Percentiles rank a stretch among this genome's conserved stretches.
These are phyloP conservation scores for Lactarius akahatsu DNA, from an alignment of 768 basidiomycete species.

Conservation along the genomic window DNA sequence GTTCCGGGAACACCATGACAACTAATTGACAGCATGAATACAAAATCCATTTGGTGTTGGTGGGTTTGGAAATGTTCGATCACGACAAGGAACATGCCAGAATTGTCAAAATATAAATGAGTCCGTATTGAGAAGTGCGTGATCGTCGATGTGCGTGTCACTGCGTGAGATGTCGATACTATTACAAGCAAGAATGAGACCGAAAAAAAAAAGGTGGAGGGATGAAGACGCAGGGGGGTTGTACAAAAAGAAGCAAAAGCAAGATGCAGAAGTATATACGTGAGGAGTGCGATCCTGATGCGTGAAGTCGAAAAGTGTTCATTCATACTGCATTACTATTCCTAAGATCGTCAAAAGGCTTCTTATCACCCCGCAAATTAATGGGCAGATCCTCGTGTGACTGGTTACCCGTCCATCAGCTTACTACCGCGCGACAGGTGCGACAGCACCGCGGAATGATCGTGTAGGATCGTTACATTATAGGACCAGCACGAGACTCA, in stretches of 20 bases:
- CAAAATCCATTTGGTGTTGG: neutral
- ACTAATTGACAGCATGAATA: neutral
- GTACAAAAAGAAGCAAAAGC: neutral
- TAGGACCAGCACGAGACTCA: slow-evolving; percentile 3
- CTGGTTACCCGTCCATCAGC: neutral
- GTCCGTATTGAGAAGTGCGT: neutral
- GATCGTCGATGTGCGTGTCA: neutral
- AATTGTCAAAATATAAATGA: neutral
- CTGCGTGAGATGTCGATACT: neutral
- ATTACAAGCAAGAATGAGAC: neutral
- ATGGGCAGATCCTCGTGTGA: neutral
- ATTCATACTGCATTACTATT: neutral
- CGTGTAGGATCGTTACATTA: neutral
- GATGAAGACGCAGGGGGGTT: neutral
- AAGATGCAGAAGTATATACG: slow-evolving; percentile 1
- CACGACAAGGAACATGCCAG: neutral
- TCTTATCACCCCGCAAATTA: neutral
- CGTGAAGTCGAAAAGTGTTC: neutral
- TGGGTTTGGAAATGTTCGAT: neutral
- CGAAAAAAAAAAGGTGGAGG: neutral
- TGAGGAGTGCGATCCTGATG: neutral
- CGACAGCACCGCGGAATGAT: neutral
- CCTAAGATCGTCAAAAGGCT: neutral
- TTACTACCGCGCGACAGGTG: neutral
- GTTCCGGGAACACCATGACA: neutral